phyloP scores from a whole-genome alignment of 2,329 filamentous ascomycete genomes.

The Pseudogymnoascus sp. region DNA sequence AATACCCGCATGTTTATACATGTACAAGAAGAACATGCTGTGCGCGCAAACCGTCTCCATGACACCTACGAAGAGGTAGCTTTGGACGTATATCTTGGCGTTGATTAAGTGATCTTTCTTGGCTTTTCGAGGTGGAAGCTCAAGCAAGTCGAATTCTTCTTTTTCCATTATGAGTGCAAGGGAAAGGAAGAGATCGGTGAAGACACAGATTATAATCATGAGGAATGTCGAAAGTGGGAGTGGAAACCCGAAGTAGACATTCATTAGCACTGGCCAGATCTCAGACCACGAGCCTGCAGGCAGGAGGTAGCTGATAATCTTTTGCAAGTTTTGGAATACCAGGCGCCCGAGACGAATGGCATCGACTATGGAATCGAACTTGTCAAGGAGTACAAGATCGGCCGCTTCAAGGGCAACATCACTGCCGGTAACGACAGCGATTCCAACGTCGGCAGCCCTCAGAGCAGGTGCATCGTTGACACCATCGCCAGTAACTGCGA shows the following conservation, averaged over 20 bases:
- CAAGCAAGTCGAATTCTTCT: conserved; percentile 45
- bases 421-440: conserved; percentile 48
- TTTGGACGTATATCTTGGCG: conserved; percentile 41
- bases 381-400: conserved; percentile 57
- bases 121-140: conserved; percentile 39
- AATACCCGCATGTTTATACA: conserved; percentile 40
- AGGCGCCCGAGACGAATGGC: conserved; percentile 64
- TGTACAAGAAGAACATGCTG: conserved; percentile 46
- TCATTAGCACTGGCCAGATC: conserved; percentile 48
- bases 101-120: conserved; percentile 44
- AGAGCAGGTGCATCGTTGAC: conserved; percentile 45
- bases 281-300: conserved; percentile 47
- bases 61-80: conserved; percentile 43
- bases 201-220: conserved; percentile 51
- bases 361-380: conserved; percentile 62
- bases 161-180: conserved; percentile 45
- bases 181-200: conserved; percentile 44
- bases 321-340: conserved; percentile 74
- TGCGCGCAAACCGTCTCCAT: conserved; percentile 43
- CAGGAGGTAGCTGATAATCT: conserved; percentile 49
- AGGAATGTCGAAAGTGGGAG: conserved; percentile 43
- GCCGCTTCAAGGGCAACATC: conserved; percentile 55
- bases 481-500: conserved; percentile 40
- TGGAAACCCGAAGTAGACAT: conserved; percentile 47
- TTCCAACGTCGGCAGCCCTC: conserved; percentile 49